Conservation (phyloP, 1,284 basidiomycete species). For the Entoloma clypeatum region DNA sequence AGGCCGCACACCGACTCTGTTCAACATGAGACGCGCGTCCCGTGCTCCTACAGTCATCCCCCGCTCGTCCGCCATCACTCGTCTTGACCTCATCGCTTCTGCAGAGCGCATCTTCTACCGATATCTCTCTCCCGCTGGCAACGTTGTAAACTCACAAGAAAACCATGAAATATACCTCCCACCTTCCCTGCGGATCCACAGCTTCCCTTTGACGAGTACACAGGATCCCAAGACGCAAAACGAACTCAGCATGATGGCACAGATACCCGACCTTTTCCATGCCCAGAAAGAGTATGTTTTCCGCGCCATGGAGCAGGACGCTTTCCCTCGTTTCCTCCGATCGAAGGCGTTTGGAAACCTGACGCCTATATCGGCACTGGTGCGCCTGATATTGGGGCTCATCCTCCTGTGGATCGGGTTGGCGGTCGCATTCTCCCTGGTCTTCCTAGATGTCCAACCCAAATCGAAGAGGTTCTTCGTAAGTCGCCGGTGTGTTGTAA, state of each 20-base stretch:
- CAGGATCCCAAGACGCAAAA: conserved; percentile 68
- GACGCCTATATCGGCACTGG: conserved; percentile 84
- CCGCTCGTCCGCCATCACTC: conserved; percentile 86
- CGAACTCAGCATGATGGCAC: conserved; percentile 76
- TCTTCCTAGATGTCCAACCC: conserved; percentile 90
- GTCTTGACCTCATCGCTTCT: conserved; percentile 84
- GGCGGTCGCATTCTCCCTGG: conserved; percentile 83
- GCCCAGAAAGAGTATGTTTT: conserved; percentile 97
- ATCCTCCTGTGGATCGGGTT: conserved; percentile 91
- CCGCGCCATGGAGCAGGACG: conserved; percentile 94
- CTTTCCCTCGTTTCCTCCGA: conserved; percentile 94
- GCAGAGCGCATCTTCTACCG: conserved; percentile 95
- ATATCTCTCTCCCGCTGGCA: conserved; percentile 77
- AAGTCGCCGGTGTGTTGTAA: conserved; percentile 34
- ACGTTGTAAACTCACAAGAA: conserved; percentile 60
- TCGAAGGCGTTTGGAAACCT: conserved; percentile 97
- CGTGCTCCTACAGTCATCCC: conserved; percentile 86
- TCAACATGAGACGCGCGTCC: conserved; percentile 68
- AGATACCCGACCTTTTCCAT: conserved; percentile 97
- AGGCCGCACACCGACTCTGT: conserved; percentile 67
- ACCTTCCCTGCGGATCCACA: conserved; percentile 75
- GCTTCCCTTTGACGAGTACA: conserved; percentile 67
- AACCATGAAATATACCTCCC: conserved; percentile 96
- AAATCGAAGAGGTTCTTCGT: conserved; percentile 93
- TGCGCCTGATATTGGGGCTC: conserved; percentile 81